Evolutionary conservation across 2,329 filamentous ascomycete genomes (phyloP).

Genomic region (Penicillium expansum): DNA sequence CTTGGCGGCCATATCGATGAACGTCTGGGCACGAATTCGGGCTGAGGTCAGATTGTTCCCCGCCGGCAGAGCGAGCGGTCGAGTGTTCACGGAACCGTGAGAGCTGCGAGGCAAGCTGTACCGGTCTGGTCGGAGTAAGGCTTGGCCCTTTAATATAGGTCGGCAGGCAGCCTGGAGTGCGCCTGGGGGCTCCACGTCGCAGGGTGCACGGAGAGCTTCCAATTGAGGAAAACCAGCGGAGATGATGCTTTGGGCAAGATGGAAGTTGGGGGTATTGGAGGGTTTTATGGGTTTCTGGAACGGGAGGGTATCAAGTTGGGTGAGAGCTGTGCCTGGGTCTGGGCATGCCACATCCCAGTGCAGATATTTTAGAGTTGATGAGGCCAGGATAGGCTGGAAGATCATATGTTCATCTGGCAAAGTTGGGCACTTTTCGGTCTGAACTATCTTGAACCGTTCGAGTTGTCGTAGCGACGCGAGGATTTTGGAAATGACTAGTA

Average conservation of each 20-base stretch:
- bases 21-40: constrained; percentile 46
- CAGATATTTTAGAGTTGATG: constrained; percentile 49
- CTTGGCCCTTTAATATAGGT: constrained; percentile 38
- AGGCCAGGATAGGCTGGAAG: constrained; percentile 50
- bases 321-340: constrained; percentile 37
- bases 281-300: constrained; percentile 36
- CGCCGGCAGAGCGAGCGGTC: constrained; percentile 41
- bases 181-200: constrained; percentile 45
- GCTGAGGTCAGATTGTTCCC: constrained; percentile 46
- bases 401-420: constrained; percentile 44
- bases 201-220: constrained; percentile 42
- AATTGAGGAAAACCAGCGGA: constrained; percentile 43
- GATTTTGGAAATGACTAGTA: constrained; percentile 53
- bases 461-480: constrained; percentile 48
- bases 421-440: constrained; percentile 48
- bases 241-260: constrained; percentile 46
- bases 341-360: constrained; percentile 56
- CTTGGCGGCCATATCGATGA: constrained; percentile 45
- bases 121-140: constrained; percentile 40
- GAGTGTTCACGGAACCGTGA: constrained; percentile 41
- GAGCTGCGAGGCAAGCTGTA: constrained; percentile 44
- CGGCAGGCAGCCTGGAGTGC: constrained; percentile 45
- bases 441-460: constrained; percentile 52
- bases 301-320: constrained; percentile 38
- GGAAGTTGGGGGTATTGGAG: constrained; percentile 40